Base-by-base conservation (phyloP, 257 asterid species). In the Solanum chaucha region DNA sequence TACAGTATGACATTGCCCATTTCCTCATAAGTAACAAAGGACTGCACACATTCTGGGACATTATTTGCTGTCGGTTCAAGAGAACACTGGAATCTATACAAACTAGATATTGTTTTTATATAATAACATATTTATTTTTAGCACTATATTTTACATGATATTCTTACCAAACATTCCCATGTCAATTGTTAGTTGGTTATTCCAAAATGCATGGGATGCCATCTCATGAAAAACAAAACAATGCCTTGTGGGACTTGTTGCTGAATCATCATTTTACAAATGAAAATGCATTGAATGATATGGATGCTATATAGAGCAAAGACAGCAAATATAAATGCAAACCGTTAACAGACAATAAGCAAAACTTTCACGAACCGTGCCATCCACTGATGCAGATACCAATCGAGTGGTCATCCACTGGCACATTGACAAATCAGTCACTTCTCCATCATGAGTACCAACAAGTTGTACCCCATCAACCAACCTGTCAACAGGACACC, bases 401-500 rank as follows among this genome's bases (percentile, higher is more conserved):
- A 97, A 90, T 74, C 98, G 98, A 10, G 98, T 94, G 70, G 96
- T 96, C 99, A 97, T 96, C 99, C 99, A 97, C 90, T 96, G 99
- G 92, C 97, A 97, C 99, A 97, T 97, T 48, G 99, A 96, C 84
- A 97, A 88, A 90, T 94, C 99, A 35, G 99, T 96, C 80, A 97
- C 98, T 87, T 96, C 99, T 87, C 98, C 98, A 90, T 97, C 99
- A 87, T 97, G 99, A 90, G 90, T 93, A 59, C 99, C 99, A 89
- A 97, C 98, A 87, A 96, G 94, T 89, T 96, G 99, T 87, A 97
- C 87, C 15, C 99, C 99, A 81, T 97, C 95, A 87, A 93, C 89
- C 92, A 97, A 91, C 92, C 92, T 94, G 35, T 92, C 95, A 88
- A 92, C 90, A 51, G 98, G 91, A 87, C 99, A 97, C 84, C 90